These are phyloP conservation scores for Cladophialophora immunda DNA, from an alignment of 2,329 filamentous ascomycete genomes.

Conservation along the genomic window DNA sequence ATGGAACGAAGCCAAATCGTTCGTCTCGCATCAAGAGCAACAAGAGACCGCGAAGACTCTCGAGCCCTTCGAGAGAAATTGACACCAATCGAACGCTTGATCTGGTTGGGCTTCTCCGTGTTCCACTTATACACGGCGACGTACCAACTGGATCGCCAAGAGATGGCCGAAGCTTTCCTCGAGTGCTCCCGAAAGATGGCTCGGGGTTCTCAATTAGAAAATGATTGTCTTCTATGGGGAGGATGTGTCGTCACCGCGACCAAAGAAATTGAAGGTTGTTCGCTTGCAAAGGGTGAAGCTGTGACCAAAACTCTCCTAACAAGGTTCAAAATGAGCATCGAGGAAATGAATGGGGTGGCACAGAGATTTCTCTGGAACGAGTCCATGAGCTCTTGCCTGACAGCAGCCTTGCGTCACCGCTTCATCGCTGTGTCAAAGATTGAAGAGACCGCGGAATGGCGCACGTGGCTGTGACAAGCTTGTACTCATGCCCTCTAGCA, in stretches of 20 bases:
- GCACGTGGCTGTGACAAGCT: background rate
- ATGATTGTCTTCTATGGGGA: constrained; percentile 30
- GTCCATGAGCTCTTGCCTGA: constrained; percentile 19
- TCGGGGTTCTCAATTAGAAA: constrained; percentile 17
- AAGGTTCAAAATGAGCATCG: constrained; percentile 15
- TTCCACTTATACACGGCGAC: constrained; percentile 31
- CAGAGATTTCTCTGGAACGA: constrained; percentile 31
- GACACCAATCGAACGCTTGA: constrained; percentile 26
- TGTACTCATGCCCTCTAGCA: background rate
- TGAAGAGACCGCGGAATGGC: constrained; percentile 7
- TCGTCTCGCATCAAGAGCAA: constrained; percentile 27
- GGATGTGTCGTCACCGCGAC: constrained; percentile 26
- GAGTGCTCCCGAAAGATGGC: constrained; percentile 24
- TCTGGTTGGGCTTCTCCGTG: constrained; percentile 27
- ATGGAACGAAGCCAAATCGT: constrained; percentile 33
- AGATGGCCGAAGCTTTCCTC: constrained; percentile 24
- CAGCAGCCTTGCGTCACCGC: constrained; percentile 4
- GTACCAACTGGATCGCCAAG: constrained; percentile 20
- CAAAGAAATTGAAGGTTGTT: constrained; percentile 21
- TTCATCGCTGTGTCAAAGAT: constrained; percentile 11
- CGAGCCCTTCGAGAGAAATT: constrained; percentile 14
- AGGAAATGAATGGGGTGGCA: constrained; percentile 23
- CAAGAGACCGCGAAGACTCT: constrained; percentile 24
- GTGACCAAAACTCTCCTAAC: constrained; percentile 8
- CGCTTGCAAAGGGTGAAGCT: constrained; percentile 11